These are phyloP conservation scores for Moesziomyces sp. DNA, from an alignment of 1,284 basidiomycete species.

Conservation along the genomic window DNA sequence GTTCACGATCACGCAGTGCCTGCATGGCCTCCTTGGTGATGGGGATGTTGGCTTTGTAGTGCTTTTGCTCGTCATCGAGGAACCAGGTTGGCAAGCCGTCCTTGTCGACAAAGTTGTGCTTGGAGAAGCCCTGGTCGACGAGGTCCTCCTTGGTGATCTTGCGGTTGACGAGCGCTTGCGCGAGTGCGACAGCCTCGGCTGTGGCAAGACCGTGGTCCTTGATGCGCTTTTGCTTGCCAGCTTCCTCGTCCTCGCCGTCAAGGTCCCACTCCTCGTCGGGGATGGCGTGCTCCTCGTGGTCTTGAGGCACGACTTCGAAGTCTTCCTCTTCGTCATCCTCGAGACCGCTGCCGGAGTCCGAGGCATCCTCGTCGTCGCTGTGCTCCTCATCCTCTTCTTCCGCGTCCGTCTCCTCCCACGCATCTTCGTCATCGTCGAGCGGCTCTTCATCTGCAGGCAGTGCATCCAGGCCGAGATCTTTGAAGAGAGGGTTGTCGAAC, in stretches of 20 bases:
- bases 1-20: conserved; percentile 86
- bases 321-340: conserved; percentile 55
- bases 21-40: conserved; percentile 95
- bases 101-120: conserved; percentile 85
- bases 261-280: conserved; percentile 84
- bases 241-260: conserved; percentile 78
- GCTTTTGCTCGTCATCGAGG: conserved; percentile 92
- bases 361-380: conserved; percentile 49
- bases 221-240: conserved; percentile 77
- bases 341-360: conserved; percentile 17
- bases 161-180: conserved; percentile 91
- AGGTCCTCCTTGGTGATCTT: conserved; percentile 87
- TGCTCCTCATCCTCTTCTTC: conserved; percentile 66
- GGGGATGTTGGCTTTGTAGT: conserved; percentile 94
- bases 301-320: conserved; percentile 61
- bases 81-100: conserved; percentile 95
- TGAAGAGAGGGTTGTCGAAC: conserved; percentile 96
- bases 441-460: conserved; percentile 70
- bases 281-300: conserved; percentile 76
- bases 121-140: conserved; percentile 95
- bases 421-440: conserved; percentile 65
- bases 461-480: conserved; percentile 75
- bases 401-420: conserved; percentile 66
- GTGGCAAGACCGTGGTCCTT: conserved; percentile 85
- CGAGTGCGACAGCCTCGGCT: conserved; percentile 90